Base-by-base conservation (phyloP, 2,329 filamentous ascomycete species). In the Xylogone sp. region DNA sequence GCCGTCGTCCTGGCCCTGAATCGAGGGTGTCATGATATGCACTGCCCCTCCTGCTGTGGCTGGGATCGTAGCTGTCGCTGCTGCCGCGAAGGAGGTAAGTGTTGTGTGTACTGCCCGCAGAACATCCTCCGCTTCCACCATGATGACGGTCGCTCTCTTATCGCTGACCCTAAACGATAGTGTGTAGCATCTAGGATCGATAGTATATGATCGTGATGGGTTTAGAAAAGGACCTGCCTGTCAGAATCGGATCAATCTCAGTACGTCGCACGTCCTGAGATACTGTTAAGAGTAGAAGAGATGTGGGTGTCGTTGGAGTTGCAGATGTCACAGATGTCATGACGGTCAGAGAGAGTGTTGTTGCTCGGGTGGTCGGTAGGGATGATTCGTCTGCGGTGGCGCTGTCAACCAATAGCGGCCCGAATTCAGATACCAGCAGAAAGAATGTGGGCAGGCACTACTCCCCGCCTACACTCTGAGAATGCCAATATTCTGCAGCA, bases 101-200 rank as follows among this genome's bases (percentile, higher is more conserved):
- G 58, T 57, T 45, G 53, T 53, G 21, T 55, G 56, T 34, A 50
- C 52, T 49, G 56, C 55, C 53, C 55, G 55, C 57, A 58, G 55
- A 46, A 49, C 49, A 48, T 56, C 56, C 48, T 39, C 34, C 34
- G 34, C 34, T 24, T 55, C 56, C 59, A 61, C 59, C 46, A 20
- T 57, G 45, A 7, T 42, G 46, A 20, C 34, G 47, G 29, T 27
- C 20, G 47, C 21, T 49, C 27, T 49, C 53, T 55, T 55, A 51
- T 55, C 53, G 51, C 50, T 29, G 19, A 27, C 19, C 18, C 27
- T 16, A 16, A 39, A 16, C 8, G 34, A 39, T 39, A 39, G 34
- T 18, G 34, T 39, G 12, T 39, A 16, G 10, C 34, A 39, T 39
- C 34, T 16, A 16, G 34, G 34, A 27, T 39, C 34, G 34, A 39